Evolutionary conservation across 495 filamentous ascomycete genomes (phyloP).

Genomic region (Letharia columbiana): DNA sequence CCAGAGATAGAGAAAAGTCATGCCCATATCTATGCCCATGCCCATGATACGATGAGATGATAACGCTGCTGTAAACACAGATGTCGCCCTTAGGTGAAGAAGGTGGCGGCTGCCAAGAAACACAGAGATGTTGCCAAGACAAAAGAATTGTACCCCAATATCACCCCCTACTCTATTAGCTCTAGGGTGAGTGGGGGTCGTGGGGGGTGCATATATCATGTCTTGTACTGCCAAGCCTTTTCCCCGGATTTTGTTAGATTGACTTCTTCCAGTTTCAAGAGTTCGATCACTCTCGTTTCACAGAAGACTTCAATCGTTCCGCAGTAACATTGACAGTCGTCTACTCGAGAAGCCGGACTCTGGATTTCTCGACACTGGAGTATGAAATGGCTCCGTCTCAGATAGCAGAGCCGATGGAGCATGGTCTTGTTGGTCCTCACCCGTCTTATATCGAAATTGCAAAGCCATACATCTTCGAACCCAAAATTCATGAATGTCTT

Average conservation of each 20-base stretch:
- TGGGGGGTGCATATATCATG: too few species aligned
- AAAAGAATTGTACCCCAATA: too few species aligned
- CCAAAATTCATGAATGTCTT: conserved; percentile 52
- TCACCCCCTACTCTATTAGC: too few species aligned
- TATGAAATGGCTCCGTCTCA: conserved; percentile 23
- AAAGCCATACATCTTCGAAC: conserved; percentile 58
- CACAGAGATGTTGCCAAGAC: background rate
- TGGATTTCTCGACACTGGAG: background rate
- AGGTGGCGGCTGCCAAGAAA: background rate
- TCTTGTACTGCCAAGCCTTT: background rate
- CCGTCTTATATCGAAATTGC: conserved; percentile 65
- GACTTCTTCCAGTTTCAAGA: background rate
- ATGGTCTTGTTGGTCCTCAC: conserved; percentile 47
- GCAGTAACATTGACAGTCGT: too few species aligned
- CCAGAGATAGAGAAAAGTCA: background rate
- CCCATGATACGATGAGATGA: background rate
- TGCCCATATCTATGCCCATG: background rate
- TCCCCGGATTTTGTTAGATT: conserved; percentile 1
- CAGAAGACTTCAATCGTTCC: background rate
- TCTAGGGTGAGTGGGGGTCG: too few species aligned
- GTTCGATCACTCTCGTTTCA: background rate
- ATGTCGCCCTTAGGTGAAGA: background rate
- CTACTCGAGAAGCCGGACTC: background rate
- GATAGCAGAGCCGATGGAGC: conserved; percentile 12
- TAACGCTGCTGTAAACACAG: background rate